Evolutionary conservation across 2,329 filamentous ascomycete genomes (phyloP), one percentile per base, ranked within the genome.

Genomic region (Claviceps capensis): DNA sequence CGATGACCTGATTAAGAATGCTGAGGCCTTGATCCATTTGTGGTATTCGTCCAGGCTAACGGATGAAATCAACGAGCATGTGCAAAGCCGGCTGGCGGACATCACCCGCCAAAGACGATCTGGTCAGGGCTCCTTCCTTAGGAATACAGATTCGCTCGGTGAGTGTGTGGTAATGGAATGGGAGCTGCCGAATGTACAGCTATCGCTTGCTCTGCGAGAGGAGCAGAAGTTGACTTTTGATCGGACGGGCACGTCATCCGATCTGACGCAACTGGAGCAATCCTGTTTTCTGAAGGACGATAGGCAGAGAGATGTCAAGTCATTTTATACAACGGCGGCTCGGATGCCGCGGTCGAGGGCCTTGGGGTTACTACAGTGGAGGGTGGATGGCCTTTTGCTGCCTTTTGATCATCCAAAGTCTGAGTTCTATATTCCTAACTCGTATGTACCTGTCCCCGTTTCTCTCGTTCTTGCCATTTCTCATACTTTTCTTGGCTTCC

Each of bases 11-110:
- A 13, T 49, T 0, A 5, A 52, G 5, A 60, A 59, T 45, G 60
- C 62, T 1, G 62, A 64, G 22, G 51, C 56, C 1, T 49, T 54
- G 13, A 54, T 60, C 3, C 59, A 64, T 46, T 22, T 63, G 13
- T 63, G 58, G 61, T 64, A 64, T 50, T 63, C 62, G 9, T 38
- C 51, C 11, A 55, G 50, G 44, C 48, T 61, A 38, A 50, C 61
- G 13, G 13, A 7, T 14, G 3, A 40, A 3, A 19, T 52, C n/a
- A 17, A 30, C 23, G 19, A 5, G 17, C 44, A 47, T 47, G 36
- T 16, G 16, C 5, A 7, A 16, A 13, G 6, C 13, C 8, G 22
- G 16, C 1, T 40, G 36, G 36, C 19, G 2, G 9, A 38, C 11
- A 4, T 23, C 22, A 3, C 2, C 14, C 2, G 11, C 6, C 4